These are phyloP conservation scores for Haematococcus sp. DNA, from an alignment of 139 green algal genomes.

Conservation along the genomic window DNA sequence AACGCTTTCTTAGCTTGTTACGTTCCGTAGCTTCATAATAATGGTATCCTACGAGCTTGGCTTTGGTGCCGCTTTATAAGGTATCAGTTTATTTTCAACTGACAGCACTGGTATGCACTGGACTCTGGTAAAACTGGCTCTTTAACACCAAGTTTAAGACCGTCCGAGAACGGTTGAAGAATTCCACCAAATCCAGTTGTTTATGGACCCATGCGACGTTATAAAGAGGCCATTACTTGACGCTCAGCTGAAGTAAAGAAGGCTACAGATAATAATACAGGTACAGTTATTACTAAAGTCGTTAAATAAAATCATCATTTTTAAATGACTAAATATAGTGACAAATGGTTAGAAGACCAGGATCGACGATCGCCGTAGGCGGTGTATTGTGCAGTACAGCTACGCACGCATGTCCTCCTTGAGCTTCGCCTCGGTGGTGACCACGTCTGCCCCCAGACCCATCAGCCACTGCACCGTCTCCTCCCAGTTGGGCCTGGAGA, in stretches of 20 bases:
- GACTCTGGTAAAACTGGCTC: constrained; percentile 72
- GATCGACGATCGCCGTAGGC: too few relatives aligned
- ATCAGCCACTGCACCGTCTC: constrained; percentile 53
- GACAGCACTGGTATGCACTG: constrained; percentile 42
- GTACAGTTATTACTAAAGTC: constrained; percentile 28
- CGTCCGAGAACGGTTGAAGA: constrained; percentile 74
- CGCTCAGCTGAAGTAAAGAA: constrained; percentile 58
- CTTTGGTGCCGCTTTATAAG: constrained; percentile 67
- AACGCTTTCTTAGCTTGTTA: constrained; percentile 72
- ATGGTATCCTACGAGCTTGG: constrained; percentile 78
- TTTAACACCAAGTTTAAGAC: constrained; percentile 71
- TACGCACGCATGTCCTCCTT: constrained; percentile 46
- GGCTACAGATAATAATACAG: constrained; percentile 39
- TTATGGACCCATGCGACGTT: constrained; percentile 71
- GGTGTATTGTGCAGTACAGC: too few relatives aligned
- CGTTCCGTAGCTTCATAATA: constrained; percentile 65
- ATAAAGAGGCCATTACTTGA: constrained; percentile 73
- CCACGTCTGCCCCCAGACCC: constrained; percentile 59
- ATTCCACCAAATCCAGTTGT: constrained; percentile 68
- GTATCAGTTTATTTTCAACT: constrained; percentile 59
- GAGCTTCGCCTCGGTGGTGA: constrained; percentile 61
- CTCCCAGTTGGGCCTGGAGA: constrained; percentile 37
- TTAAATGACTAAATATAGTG: constrained; percentile 12
- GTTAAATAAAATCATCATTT: constrained; percentile 19
- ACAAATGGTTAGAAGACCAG: not conserved